Base-by-base conservation (phyloP, 78 protist genomes). In the Dictyostelium intermedium region DNA sequence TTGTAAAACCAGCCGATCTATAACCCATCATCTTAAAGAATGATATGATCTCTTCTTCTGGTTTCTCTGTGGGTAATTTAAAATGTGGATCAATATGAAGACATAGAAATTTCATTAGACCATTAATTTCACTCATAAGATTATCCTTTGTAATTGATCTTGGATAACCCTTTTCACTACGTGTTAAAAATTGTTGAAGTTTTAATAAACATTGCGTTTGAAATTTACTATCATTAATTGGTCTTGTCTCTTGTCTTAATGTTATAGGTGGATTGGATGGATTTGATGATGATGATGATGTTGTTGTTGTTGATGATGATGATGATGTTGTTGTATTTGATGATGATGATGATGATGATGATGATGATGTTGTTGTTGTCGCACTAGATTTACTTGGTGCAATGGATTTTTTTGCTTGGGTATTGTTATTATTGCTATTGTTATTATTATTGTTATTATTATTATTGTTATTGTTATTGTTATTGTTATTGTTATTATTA, bases 11-110 rank as follows among this genome's bases (percentile, higher is more conserved):
- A 76, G 78, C n/a, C 1, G 97, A 95, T 32, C 79, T 30, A 25
- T 95, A 95, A 13, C 89, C 37, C 27, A 95, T 66, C 39, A 41
- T 50, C 56, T 95, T 95, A 53, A 95, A 93, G 32, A 95, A 92
- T 9, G 82, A 43, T 10, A 86, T 78, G 2, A 91, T 45, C 20
- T 95, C 97, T 18, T 95, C 96, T 2, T 95, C 97, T 18, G 34
- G 84, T 39, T 95, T 95, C n/a, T 39, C 73, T 11, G 83, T n/a
- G 32, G 81, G 43, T 34, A 34, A 16, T 27, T 80, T 84, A 25
- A 91, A 95, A 20, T 25, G 60, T 1, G 93, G 93, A 39, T 95
- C 96, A 81, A 93, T 85, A 18, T 79, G 93, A 25, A n/a, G 72
- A 50, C 43, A 35, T 5, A 95, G 39, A 61, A 95, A 95, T 32